Evolutionary conservation across 139 green algal species (phyloP), one percentile per base, ranked within the genome.

Genomic region (Gonium pectorale): DNA sequence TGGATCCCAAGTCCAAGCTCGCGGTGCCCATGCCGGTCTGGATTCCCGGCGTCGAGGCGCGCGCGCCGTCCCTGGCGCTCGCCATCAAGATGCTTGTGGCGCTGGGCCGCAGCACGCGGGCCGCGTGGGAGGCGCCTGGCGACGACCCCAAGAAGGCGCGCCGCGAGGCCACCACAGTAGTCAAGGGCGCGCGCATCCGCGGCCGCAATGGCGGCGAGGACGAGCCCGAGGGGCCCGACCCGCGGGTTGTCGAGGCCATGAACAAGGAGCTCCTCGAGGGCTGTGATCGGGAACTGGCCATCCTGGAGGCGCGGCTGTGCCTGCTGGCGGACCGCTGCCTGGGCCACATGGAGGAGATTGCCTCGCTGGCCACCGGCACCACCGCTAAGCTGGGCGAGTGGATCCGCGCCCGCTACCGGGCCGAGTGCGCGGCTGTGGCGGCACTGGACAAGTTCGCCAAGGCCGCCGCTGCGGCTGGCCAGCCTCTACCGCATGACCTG

Each of bases 341-440:
- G 67, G 51, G 44, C 31, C 71, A 87, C n/a, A 68, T 75, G 44
- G 87, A 89, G 31, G 44, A 87, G 67, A 68, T 80, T 21, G 56
- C 41, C 33, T 52, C 63, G 59, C 73, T 83, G 31, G 90, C 73
- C 21, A 37, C 74, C 38, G 83, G 83, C 22, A 74, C 68, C 22
- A 9, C 43, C 35, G 67, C 27, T 29, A 70, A 63, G 66, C 84
- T 94, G 59, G 86, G 83, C 22, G 89, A 91, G 52, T 94, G 88
- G 88, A 78, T 91, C 31, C 70, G 86, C 29, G 46, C 37, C n/a
- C 83, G 92, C 6, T 96, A 93, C 90, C 68, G 87, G 21, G 87
- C 68, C 1, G 93, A 96, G 88, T 97, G 94, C 87, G 88, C 86
- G n/a, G 91, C 94, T 27, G 93, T 95, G 41, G 79, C 85, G 19